Percentiles rank a stretch among this genome's conserved stretches.
Conservation (phyloP, 106 monocot genomes). For the Cymbidium sinense region DNA sequence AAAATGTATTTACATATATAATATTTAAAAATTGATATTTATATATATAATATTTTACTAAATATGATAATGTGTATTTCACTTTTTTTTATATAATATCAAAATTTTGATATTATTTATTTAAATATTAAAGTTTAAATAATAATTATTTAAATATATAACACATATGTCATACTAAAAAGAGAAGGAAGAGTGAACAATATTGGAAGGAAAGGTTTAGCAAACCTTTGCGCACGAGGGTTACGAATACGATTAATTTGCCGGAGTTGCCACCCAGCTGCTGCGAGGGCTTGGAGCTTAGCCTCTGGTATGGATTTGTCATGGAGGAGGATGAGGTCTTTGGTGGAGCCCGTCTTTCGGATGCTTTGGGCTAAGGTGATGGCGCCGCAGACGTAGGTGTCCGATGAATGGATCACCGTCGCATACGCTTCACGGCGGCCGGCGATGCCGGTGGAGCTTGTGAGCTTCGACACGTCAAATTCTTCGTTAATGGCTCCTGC, state of each 20-base stretch:
- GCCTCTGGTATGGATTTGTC: slow-evolving; percentile 49
- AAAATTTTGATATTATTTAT: too few relatives aligned
- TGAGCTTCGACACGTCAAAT: slow-evolving; percentile 18
- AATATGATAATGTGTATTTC: too few relatives aligned
- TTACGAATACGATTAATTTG: slow-evolving; percentile 76
- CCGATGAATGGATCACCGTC: slow-evolving; percentile 82
- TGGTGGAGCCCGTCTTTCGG: slow-evolving; percentile 36
- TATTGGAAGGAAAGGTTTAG: too few relatives aligned
- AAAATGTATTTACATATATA: too few relatives aligned
- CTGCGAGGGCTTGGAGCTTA: slow-evolving; percentile 43
- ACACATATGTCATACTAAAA: too few relatives aligned
- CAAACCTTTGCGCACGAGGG: slow-evolving; percentile 38
- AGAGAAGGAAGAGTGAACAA: not conserved
- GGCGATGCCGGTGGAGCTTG: not conserved
- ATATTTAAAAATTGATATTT: too few relatives aligned
- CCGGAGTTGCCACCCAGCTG: slow-evolving; percentile 68
- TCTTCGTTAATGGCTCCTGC: slow-evolving; percentile 36
- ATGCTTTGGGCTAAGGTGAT: slow-evolving; percentile 73
- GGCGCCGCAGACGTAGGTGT: slow-evolving; percentile 75
- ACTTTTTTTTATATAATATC: too few relatives aligned
- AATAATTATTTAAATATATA: too few relatives aligned
- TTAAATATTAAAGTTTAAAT: too few relatives aligned
- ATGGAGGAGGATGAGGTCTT: slow-evolving; percentile 90
- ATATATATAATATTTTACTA: too few relatives aligned
- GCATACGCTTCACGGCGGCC: slow-evolving; percentile 55